A percentile compares a stretch with the other conserved stretches of the same genome.
Evolutionary conservation across 352 stramenopile genomes (phyloP).

Genomic region (Pythium chondricola): DNA sequence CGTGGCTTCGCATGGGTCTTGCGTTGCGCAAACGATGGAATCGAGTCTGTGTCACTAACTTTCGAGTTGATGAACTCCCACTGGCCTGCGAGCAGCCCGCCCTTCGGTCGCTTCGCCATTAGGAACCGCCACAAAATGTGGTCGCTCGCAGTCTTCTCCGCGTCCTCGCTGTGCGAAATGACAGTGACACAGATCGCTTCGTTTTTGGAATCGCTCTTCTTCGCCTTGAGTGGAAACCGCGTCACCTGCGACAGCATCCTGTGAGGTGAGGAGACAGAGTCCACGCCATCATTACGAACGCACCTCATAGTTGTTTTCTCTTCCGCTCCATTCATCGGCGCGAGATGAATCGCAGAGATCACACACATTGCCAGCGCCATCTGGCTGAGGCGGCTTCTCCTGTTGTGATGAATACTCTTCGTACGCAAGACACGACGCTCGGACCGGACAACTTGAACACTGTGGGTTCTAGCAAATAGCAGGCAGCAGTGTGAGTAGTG

Average conservation of each 20-base stretch:
- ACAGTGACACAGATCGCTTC: conserved; percentile 74
- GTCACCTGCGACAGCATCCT: conserved; percentile 53
- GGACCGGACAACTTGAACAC: conserved; percentile 64
- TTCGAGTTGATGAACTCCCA: conserved; percentile 87
- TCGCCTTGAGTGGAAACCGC: conserved; percentile 76
- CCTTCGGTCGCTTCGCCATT: conserved; percentile 67
- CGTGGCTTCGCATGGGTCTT: conserved; percentile 44
- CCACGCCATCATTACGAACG: background rate
- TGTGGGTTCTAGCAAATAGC: conserved; percentile 54
- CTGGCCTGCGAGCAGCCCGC: conserved; percentile 75
- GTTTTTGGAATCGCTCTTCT: conserved; percentile 72
- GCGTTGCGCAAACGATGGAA: conserved; percentile 56
- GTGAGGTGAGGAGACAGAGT: background rate
- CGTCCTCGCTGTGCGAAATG: conserved; percentile 33
- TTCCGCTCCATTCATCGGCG: conserved; percentile 41
- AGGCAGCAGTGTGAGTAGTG: background rate
- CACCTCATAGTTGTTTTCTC: conserved; percentile 21
- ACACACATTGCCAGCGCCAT: conserved; percentile 20
- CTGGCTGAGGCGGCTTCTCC: conserved; percentile 1
- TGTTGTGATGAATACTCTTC: conserved; percentile 28
- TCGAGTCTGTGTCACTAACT: conserved; percentile 49
- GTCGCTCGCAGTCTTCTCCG: background rate
- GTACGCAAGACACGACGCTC: conserved; percentile 59
- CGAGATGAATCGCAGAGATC: conserved; percentile 63
- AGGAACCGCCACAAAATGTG: conserved; percentile 55